These are phyloP conservation scores for Chloromonas sp. DNA, from an alignment of 163 green algal genomes.

Conservation along the genomic window DNA sequence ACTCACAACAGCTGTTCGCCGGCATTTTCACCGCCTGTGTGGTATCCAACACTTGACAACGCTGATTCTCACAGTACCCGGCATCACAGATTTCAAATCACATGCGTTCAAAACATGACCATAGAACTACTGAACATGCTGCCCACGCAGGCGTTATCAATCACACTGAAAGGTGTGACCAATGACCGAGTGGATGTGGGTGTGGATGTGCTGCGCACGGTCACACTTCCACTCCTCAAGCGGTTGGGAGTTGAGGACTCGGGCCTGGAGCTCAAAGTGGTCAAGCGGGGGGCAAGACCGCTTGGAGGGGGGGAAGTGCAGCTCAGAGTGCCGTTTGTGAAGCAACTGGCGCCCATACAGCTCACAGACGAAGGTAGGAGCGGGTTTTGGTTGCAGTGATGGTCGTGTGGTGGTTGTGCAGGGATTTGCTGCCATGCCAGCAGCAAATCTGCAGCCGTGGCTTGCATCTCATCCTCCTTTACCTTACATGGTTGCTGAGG, in stretches of 20 bases:
- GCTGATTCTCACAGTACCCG: too few relatives aligned
- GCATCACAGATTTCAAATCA: too few relatives aligned
- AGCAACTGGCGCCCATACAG: slow-evolving; percentile 50
- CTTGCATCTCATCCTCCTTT: too few relatives aligned
- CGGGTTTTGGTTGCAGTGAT: not conserved
- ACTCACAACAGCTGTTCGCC: too few relatives aligned
- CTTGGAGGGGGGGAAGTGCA: slow-evolving; percentile 65
- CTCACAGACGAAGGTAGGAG: slow-evolving; percentile 56
- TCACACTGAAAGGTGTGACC: slow-evolving; percentile 88
- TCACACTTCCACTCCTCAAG: slow-evolving; percentile 86
- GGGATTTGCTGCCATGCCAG: too few relatives aligned
- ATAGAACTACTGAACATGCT: too few relatives aligned
- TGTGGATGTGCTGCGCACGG: slow-evolving; percentile 84
- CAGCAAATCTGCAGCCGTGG: too few relatives aligned
- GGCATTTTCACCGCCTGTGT: too few relatives aligned
- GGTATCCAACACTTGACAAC: too few relatives aligned
- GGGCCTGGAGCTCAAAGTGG: slow-evolving; percentile 17
- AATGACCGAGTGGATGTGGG: slow-evolving; percentile 80
- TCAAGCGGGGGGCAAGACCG: slow-evolving; percentile 52
- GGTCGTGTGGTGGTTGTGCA: not conserved
- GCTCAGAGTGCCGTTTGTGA: slow-evolving; percentile 65
- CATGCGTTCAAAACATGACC: too few relatives aligned
- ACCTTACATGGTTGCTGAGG: too few relatives aligned
- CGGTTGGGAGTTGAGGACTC: slow-evolving; percentile 59
- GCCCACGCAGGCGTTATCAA: slow-evolving; percentile 60